Evolutionary conservation across 2,329 filamentous ascomycete genomes (phyloP).

Genomic region (Didymella pomorum): DNA sequence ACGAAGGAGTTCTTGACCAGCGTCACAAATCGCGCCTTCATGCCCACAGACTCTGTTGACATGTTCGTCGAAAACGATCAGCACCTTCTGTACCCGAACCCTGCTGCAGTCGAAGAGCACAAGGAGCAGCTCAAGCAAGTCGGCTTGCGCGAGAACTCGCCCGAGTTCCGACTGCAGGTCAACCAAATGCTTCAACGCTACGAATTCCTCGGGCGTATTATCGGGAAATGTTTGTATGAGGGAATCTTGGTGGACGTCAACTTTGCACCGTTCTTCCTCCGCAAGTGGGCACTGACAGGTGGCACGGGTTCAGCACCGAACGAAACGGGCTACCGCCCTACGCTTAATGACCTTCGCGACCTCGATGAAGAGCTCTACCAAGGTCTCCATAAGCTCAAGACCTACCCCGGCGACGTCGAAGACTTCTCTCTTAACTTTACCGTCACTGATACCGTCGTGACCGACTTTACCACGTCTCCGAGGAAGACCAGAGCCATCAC

Average conservation of each 20-base stretch:
- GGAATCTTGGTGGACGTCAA: conserved; percentile 91
- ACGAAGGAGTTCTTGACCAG: conserved; percentile 97
- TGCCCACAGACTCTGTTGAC: conserved; percentile 59
- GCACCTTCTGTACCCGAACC: conserved; percentile 89
- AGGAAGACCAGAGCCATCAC: conserved; percentile 68
- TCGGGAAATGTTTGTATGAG: conserved; percentile 97
- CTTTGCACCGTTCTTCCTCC: conserved; percentile 94
- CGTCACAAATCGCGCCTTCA: conserved; percentile 85
- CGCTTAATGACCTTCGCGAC: conserved; percentile 91
- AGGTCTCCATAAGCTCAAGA: conserved; percentile 82
- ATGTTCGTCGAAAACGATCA: conserved; percentile 87
- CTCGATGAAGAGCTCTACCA: conserved; percentile 91
- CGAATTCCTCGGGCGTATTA: conserved; percentile 89
- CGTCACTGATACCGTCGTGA: conserved; percentile 72
- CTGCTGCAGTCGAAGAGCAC: conserved; percentile 74
- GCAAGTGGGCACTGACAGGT: conserved; percentile 89
- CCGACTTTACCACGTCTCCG: conserved; percentile 41
- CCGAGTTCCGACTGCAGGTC: conserved; percentile 66
- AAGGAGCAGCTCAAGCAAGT: conserved; percentile 64
- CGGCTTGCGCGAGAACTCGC: conserved; percentile 62
- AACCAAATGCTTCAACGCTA: conserved; percentile 74
- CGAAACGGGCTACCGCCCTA: conserved; percentile 82
- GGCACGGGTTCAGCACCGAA: conserved; percentile 68
- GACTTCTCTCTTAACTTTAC: conserved; percentile 89
- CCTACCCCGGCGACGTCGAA: conserved; percentile 80